Conservation (phyloP, 768 basidiomycete genomes). For the Russula vinacea region DNA sequence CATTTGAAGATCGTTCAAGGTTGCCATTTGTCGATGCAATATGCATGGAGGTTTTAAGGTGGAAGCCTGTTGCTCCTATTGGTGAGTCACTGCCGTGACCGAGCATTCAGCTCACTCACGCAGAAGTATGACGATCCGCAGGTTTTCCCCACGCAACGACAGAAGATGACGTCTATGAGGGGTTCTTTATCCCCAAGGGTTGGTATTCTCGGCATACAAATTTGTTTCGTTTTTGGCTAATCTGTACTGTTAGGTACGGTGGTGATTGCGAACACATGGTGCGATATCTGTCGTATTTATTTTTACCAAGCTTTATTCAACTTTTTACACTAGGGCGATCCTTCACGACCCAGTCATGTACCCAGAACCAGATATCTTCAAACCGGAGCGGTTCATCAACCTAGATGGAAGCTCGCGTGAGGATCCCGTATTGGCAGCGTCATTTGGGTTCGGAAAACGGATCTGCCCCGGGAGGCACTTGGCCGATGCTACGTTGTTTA, state of each 20-base stretch:
- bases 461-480: neutral
- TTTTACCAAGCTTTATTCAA: neutral
- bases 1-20: constrained; percentile 5
- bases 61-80: constrained; percentile 21
- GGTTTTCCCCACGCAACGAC: constrained; percentile 24
- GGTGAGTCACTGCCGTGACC: constrained; percentile 23
- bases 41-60: constrained; percentile 16
- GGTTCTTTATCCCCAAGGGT: constrained; percentile 12
- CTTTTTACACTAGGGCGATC: neutral
- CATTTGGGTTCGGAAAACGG: neutral
- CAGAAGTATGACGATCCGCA: neutral
- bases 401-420: neutral
- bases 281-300: neutral
- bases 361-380: neutral
- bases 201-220: no score
- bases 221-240: neutral
- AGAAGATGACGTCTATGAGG: constrained; percentile 29
- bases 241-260: neutral
- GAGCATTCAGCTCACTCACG: neutral
- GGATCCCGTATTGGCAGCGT: neutral
- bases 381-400: neutral
- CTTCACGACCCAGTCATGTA: neutral
- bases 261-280: neutral
- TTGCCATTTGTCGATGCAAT: constrained; percentile 5
- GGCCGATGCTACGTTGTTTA: neutral